Evolutionary conservation across 306 rosid genomes (phyloP).

Genomic region (Citrullus amarus): DNA sequence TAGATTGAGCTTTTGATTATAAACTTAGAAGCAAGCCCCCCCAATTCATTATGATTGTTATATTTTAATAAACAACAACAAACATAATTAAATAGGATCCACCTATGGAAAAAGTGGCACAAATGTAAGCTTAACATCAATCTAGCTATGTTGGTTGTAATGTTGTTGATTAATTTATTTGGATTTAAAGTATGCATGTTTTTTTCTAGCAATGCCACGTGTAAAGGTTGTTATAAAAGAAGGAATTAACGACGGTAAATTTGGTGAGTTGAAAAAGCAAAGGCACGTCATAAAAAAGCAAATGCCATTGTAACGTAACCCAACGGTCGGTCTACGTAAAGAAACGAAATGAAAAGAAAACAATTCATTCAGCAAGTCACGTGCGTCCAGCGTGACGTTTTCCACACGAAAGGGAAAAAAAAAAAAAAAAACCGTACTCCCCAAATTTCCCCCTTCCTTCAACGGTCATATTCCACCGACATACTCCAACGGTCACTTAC

Average conservation of each 20-base stretch:
- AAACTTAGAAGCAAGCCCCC: too few species aligned
- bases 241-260: neutral
- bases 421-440: slow-evolving; percentile 27
- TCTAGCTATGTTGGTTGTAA: too few species aligned
- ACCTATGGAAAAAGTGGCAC: too few species aligned
- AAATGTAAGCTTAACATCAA: too few species aligned
- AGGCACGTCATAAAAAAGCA: neutral
- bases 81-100: too few species aligned
- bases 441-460: neutral
- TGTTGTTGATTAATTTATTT: too few species aligned
- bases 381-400: neutral
- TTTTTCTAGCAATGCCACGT: too few species aligned
- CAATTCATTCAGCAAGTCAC: neutral
- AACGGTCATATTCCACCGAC: slow-evolving; percentile 89
- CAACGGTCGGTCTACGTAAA: slow-evolving; percentile 4
- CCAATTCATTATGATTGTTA: too few species aligned
- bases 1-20: too few species aligned
- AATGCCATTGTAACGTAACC: neutral
- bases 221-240: too few species aligned
- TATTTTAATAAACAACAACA: too few species aligned
- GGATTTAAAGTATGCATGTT: too few species aligned
- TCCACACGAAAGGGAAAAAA: neutral
- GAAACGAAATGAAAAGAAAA: neutral
- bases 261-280: neutral
- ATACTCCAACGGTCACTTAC: slow-evolving; percentile 49